Evolutionary conservation across 2,329 filamentous ascomycete species (phyloP).

Genomic region (Pestalotiopsis sp.): DNA sequence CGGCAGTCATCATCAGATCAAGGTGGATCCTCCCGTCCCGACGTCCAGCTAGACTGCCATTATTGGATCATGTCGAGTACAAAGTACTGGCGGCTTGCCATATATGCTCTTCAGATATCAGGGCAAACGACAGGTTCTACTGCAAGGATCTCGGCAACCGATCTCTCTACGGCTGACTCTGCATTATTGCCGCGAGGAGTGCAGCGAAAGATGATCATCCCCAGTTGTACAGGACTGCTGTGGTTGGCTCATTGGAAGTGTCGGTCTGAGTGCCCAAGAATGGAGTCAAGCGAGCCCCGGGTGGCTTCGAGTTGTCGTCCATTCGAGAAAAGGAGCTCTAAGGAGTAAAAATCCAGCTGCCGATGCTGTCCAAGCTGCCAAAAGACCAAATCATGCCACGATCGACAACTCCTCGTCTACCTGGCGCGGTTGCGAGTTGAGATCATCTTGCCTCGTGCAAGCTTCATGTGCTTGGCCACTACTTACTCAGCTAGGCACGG

Average conservation of each 20-base stretch:
- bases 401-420: background rate
- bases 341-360: background rate
- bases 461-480: background rate
- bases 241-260: constrained; percentile 16
- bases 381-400: background rate
- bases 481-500: background rate
- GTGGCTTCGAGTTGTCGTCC: background rate
- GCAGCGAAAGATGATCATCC: constrained; percentile 5
- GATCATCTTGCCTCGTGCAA: background rate
- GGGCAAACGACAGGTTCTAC: background rate
- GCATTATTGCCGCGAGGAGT: background rate
- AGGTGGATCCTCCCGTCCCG: constrained; percentile 18
- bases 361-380: background rate
- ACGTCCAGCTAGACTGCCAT: constrained; percentile 2
- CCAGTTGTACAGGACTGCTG: constrained; percentile 7
- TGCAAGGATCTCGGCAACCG: constrained; percentile 2
- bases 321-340: background rate
- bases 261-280: constrained; percentile 15
- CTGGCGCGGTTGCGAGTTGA: background rate
- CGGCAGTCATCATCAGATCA: constrained; percentile 17
- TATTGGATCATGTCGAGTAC: background rate
- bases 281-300: background rate
- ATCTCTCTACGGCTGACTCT: constrained; percentile 1
- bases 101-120: background rate
- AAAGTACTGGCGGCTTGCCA: constrained; percentile 1